Base-by-base conservation (phyloP, 1,139 yeast species). In the Eremothecium gossypii region DNA sequence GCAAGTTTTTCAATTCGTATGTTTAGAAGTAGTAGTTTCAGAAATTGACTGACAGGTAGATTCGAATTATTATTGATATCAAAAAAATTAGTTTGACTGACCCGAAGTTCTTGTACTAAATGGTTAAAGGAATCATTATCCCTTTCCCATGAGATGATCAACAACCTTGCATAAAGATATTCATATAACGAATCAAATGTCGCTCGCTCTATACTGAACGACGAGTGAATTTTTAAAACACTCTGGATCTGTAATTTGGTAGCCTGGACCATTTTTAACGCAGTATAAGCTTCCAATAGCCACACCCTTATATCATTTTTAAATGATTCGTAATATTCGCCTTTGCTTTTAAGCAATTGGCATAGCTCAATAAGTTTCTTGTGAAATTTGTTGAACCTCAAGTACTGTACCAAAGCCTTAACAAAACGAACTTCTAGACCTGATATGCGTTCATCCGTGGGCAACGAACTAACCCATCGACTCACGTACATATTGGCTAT, bases 311-410 rank as follows among this genome's bases (percentile, higher is more conserved):
- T 32, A 8, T 45, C 48, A 2, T 43, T 12, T 2, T 38, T 9
- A 10, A 55, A 11, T 8, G 44, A 27, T 8, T 44, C 26, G 36
- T 37, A 52, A 32, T 47, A 50, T 4, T 33, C 17, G 7, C 29
- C 36, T 6, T 41, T 40, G 7, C 35, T 26, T 28, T 44, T 33
- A 6, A 54, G 32, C 10, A 31, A 17, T 6, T 38, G 31, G 6
- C 49, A 34, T n/a, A 70, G 42, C 2, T 49, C 42, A 8, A 61
- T 47, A 3, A 61, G 38, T 7, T 58, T 43, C 14, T 65, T 67
- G 39, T 65, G 57, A 33, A 67, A 58, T 11, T 65, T 64, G 48
- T 67, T 66, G 41, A 63, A 69, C 37, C 57, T 60, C 45, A 74
- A 56, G 49, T 66, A 73, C 4, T 52, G 52, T 3, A 70, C 47